Percentiles rank a stretch among this genome's conserved stretches.
Conservation (phyloP, 768 basidiomycete genomes). For the Lactifluus subvellereus region DNA sequence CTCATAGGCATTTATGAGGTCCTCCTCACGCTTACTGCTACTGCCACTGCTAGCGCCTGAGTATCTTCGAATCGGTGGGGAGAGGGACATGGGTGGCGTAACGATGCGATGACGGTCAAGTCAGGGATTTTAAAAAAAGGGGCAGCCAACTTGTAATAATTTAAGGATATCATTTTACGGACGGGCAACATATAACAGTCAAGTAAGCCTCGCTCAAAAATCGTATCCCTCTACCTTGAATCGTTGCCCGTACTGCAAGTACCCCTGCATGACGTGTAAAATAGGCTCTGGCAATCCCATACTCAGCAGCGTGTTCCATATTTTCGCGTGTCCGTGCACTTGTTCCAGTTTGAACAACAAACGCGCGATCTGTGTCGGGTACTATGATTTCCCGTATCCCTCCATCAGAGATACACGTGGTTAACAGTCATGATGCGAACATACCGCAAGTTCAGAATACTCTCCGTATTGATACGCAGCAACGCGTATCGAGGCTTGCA, state of each 20-base stretch:
- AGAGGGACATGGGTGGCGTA: conserved; percentile 32
- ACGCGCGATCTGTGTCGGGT: conserved; percentile 85
- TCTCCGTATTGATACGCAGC: conserved; percentile 90
- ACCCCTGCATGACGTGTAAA: conserved; percentile 89
- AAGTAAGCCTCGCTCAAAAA: conserved; percentile 39
- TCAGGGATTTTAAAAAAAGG: not conserved
- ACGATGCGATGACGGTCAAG: too few relatives aligned
- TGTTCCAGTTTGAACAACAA: conserved; percentile 91
- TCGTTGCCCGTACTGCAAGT: conserved; percentile 77
- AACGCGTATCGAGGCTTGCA: conserved; percentile 89
- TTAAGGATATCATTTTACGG: conserved; percentile 14
- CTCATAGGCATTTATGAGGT: conserved; percentile 82
- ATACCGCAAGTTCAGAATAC: conserved; percentile 81
- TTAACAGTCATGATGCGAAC: conserved; percentile 30
- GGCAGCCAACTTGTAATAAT: not conserved
- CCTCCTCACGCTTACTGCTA: conserved; percentile 52
- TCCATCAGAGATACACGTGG: not conserved
- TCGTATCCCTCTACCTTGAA: conserved; percentile 88
- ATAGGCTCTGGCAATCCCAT: conserved; percentile 91
- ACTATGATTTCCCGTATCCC: conserved; percentile 40
- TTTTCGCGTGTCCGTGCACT: conserved; percentile 90
- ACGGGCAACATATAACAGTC: not conserved
- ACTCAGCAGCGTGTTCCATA: conserved; percentile 86
- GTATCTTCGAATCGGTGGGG: conserved; percentile 56
- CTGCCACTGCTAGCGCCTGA: conserved; percentile 46